These are phyloP conservation scores for Ophiostoma sp. DNA, from an alignment of 2,329 filamentous ascomycete genomes.

Conservation along the genomic window DNA sequence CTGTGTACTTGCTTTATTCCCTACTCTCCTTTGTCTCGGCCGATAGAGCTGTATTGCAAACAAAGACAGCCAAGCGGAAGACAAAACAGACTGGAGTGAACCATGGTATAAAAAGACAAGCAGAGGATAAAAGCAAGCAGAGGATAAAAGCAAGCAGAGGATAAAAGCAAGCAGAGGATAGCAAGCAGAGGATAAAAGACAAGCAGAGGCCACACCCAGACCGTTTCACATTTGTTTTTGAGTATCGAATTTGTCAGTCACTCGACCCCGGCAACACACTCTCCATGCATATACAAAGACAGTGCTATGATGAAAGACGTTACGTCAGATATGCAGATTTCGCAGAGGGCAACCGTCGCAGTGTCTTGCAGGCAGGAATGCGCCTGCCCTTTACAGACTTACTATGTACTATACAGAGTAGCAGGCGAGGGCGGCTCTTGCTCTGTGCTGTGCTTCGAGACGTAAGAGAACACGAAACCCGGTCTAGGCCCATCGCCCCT, in stretches of 20 bases:
- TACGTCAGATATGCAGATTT: neutral
- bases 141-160: too few relatives aligned
- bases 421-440: neutral
- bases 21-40: too few relatives aligned
- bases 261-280: neutral
- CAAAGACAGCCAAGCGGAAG: too few relatives aligned
- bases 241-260: neutral
- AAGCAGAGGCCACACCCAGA: neutral
- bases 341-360: slow-evolving; percentile 6
- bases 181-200: neutral
- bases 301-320: too few relatives aligned
- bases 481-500: neutral
- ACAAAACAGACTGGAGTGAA: too few relatives aligned
- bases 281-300: too few relatives aligned
- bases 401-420: neutral
- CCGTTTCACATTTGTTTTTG: slow-evolving; percentile 6
- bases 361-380: neutral
- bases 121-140: too few relatives aligned
- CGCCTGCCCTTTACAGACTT: neutral
- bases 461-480: slow-evolving; percentile 2
- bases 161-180: neutral
- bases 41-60: too few relatives aligned
- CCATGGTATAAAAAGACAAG: too few relatives aligned
- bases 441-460: neutral
- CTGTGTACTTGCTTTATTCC: too few relatives aligned